Percentiles rank a stretch among this genome's conserved stretches.
phyloP scores from a whole-genome alignment of 2,329 filamentous ascomycete species.

The Penicillium sp. region DNA sequence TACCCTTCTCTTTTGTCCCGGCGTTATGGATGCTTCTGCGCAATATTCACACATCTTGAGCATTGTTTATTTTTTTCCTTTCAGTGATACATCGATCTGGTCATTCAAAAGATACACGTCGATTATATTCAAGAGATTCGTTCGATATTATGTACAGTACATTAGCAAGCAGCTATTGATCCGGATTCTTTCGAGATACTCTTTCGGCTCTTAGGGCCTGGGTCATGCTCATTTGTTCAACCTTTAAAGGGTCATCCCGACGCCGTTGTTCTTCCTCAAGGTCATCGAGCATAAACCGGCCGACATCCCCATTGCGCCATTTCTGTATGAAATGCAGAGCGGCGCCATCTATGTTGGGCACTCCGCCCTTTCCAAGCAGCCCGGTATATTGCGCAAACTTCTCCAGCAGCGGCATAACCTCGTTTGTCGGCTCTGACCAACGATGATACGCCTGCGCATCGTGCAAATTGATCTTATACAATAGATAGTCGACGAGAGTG shows the following conservation, averaged over 20 bases:
- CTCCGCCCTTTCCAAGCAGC: slow-evolving; percentile 66
- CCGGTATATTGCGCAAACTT: slow-evolving; percentile 69
- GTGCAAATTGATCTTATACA: slow-evolving; percentile 72
- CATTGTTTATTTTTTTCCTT: slow-evolving; percentile 8
- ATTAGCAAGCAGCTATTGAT: slow-evolving; percentile 18
- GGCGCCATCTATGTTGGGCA: slow-evolving; percentile 64
- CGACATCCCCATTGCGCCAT: slow-evolving; percentile 73
- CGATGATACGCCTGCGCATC: slow-evolving; percentile 59
- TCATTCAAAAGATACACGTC: slow-evolving; percentile 7
- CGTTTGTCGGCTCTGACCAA: slow-evolving; percentile 72
- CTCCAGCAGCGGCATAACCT: slow-evolving; percentile 66
- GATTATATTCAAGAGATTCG: slow-evolving; percentile 3
- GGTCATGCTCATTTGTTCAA: slow-evolving; percentile 38
- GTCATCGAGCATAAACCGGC: slow-evolving; percentile 73
- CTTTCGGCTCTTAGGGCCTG: slow-evolving; percentile 42
- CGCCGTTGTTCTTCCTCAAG: slow-evolving; percentile 59
- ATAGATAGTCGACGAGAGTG: slow-evolving; percentile 81
- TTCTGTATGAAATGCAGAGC: slow-evolving; percentile 75
- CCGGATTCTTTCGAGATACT: slow-evolving; percentile 27
- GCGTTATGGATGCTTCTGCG: slow-evolving; percentile 24
- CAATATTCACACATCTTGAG: slow-evolving; percentile 18
- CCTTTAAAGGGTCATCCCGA: slow-evolving; percentile 30
- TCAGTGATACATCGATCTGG: not conserved
- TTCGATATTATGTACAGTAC: slow-evolving; percentile 23
- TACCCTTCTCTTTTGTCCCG: slow-evolving; percentile 9